These are phyloP conservation scores for Dovyalis caffra DNA, from an alignment of 345 rosid species.

Conservation along the genomic window DNA sequence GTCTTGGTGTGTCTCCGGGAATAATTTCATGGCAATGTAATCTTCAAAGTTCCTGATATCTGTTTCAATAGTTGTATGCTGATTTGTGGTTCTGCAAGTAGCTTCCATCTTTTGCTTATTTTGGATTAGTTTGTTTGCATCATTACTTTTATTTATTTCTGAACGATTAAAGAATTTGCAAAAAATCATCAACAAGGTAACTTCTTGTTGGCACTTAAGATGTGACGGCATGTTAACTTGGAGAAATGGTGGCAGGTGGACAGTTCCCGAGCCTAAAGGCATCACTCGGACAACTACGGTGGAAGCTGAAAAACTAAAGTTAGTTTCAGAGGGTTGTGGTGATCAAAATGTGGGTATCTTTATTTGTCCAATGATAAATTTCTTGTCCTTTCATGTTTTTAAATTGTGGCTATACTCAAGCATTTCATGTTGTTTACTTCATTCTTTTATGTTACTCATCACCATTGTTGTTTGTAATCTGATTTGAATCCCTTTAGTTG, in stretches of 20 bases:
- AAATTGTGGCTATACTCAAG: not conserved
- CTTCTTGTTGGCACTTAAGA: not conserved
- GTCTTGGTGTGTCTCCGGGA: too few relatives aligned
- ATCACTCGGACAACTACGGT: slow-evolving; percentile 50
- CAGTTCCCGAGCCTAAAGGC: slow-evolving; percentile 64
- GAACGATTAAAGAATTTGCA: not conserved
- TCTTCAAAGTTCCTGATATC: not conserved
- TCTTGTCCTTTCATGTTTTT: not conserved
- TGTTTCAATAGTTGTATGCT: not conserved
- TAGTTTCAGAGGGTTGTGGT: slow-evolving; percentile 78
- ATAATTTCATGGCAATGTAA: not conserved
- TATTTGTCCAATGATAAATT: not conserved
- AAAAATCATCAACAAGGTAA: not conserved
- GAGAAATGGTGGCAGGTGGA: slow-evolving; percentile 53
- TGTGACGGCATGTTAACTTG: slow-evolving; percentile 11
- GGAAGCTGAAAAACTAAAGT: slow-evolving; percentile 72
- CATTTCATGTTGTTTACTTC: not conserved
- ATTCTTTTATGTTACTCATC: slow-evolving; percentile 2
- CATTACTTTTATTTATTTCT: not conserved
- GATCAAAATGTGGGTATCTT: slow-evolving; percentile 56
- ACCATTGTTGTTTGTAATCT: slow-evolving; percentile 29
- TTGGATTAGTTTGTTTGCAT: not conserved
- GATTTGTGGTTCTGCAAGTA: not conserved
- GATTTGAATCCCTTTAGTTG: slow-evolving; percentile 40
- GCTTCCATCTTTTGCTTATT: not conserved